A percentile compares a stretch with the other conserved stretches of the same genome.
These are phyloP conservation scores for Pseudocercospora ulei DNA, from an alignment of 2,329 filamentous ascomycete species.

Conservation along the genomic window DNA sequence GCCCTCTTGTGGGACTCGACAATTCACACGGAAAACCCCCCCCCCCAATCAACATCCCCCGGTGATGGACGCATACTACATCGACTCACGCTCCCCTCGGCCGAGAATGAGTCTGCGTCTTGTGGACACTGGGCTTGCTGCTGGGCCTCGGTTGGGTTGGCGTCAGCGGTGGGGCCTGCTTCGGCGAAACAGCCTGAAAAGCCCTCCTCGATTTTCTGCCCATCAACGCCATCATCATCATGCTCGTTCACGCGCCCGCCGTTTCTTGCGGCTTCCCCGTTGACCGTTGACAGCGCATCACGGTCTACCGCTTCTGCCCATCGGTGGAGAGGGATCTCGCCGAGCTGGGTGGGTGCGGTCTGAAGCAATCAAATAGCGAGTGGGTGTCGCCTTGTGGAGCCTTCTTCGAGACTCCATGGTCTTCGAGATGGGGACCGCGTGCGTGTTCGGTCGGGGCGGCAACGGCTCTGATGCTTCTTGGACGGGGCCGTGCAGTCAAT, in stretches of 20 bases:
- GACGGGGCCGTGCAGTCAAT: conserved; percentile 35
- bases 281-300: conserved; percentile 37
- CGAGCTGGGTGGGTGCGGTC: conserved; percentile 43
- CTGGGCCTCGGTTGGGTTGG: not conserved
- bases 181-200: conserved; percentile 22
- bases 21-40: too few relatives aligned
- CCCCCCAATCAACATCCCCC: not conserved
- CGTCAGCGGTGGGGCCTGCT: conserved; percentile 7
- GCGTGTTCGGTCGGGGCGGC: conserved; percentile 8
- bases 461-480: conserved; percentile 2
- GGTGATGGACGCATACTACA: too few relatives aligned
- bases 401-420: conserved; percentile 25
- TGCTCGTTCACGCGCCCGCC: conserved; percentile 26
- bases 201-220: conserved; percentile 15
- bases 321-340: conserved; percentile 41
- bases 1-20: too few relatives aligned
- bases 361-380: conserved; percentile 39
- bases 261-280: conserved; percentile 34
- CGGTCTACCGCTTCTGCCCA: conserved; percentile 40
- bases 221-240: not conserved
- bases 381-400: conserved; percentile 33
- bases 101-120: too few relatives aligned
- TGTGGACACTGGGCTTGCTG: too few relatives aligned
- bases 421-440: conserved; percentile 3
- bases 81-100: too few relatives aligned